Conservation (phyloP, 140 eudicot genomes). For the Anethum foeniculum region DNA sequence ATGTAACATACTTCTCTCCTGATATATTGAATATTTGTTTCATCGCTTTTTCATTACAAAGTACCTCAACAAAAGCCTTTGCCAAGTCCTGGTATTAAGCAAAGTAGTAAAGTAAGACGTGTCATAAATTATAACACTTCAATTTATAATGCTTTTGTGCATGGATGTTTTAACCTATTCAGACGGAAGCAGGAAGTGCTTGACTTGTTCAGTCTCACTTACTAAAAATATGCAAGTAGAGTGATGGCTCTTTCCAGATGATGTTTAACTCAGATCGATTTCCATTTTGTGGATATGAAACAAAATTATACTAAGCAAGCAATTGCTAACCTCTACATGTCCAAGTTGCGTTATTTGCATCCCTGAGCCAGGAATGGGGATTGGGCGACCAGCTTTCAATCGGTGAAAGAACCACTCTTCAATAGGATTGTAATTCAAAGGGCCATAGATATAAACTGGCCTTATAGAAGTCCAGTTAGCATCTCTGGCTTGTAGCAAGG, state of each 20-base stretch:
- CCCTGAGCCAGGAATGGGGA: slow-evolving; percentile 90
- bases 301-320: background rate
- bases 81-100: slow-evolving; percentile 66
- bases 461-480: slow-evolving; percentile 84
- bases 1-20: slow-evolving; percentile 91
- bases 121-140: background rate
- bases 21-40: slow-evolving; percentile 82
- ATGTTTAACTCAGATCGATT: background rate
- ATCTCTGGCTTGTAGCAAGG: slow-evolving; percentile 56
- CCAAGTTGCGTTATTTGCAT: slow-evolving; percentile 89
- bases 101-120: background rate
- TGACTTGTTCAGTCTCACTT: background rate
- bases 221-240: background rate
- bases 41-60: slow-evolving; percentile 83
- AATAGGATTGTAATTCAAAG: slow-evolving; percentile 93
- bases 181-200: background rate
- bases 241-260: background rate
- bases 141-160: background rate
- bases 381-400: slow-evolving; percentile 90
- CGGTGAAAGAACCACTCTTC: slow-evolving; percentile 99
- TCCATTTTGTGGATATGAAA: background rate
- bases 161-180: background rate
- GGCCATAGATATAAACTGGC: slow-evolving; percentile 96
- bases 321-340: slow-evolving; percentile 74
- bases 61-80: slow-evolving; percentile 65